phyloP scores from a whole-genome alignment of 345 rosid genomes.

The Punica granatum region DNA sequence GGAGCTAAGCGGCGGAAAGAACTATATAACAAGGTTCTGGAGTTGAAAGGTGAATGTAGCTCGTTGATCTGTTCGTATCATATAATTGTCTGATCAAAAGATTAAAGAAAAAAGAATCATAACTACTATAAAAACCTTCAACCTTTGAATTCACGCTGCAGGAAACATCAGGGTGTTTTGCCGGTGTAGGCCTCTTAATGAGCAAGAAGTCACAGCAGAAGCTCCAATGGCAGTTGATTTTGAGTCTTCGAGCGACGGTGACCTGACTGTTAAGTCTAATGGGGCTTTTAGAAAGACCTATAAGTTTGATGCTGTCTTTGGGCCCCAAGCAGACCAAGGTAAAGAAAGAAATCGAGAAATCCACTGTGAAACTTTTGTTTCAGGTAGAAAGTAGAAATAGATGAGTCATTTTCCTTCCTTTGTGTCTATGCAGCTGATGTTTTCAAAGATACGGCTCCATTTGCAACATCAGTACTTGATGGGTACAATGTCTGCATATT shows the following conservation, averaged over 20 bases:
- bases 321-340: constrained; percentile 90
- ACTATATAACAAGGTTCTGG: constrained; percentile 86
- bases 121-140: background rate
- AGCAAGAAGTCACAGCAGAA: constrained; percentile 57
- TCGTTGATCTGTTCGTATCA: background rate
- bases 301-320: constrained; percentile 86
- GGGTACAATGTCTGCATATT: constrained; percentile 94
- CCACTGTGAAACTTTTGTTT: background rate
- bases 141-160: constrained; percentile 27
- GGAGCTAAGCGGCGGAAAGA: constrained; percentile 70
- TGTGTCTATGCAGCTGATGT: constrained; percentile 54
- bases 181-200: constrained; percentile 80
- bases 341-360: constrained; percentile 4
- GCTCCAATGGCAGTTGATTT: constrained; percentile 58
- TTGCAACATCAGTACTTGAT: constrained; percentile 86
- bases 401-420: constrained; percentile 4
- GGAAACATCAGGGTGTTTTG: constrained; percentile 98
- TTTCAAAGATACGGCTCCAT: constrained; percentile 81
- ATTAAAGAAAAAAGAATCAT: background rate
- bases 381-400: background rate
- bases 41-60: constrained; percentile 66
- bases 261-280: constrained; percentile 64
- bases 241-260: constrained; percentile 82
- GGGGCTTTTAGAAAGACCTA: constrained; percentile 72
- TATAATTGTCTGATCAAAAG: background rate